A percentile compares a stretch with the other conserved stretches of the same genome.
phyloP scores from a whole-genome alignment of 257 asterid genomes.

The Fraxinus americana region DNA sequence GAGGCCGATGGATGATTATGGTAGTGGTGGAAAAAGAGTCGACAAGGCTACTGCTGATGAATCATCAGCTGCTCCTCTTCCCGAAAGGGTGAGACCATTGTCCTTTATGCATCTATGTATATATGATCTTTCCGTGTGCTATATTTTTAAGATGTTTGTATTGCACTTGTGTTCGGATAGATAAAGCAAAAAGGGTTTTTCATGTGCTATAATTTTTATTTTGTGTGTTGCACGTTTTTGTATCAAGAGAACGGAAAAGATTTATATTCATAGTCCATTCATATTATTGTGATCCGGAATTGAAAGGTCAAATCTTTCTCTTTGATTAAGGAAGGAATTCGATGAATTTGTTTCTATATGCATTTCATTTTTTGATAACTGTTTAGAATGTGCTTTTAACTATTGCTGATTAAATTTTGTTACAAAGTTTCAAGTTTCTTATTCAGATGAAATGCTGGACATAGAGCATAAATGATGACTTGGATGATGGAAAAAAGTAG shows the following conservation, averaged over 20 bases:
- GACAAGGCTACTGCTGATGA: constrained; percentile 65
- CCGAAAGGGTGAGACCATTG: constrained; percentile 57
- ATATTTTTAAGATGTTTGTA: background rate
- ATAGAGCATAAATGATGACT: background rate
- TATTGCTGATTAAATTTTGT: background rate
- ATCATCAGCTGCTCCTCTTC: constrained; percentile 51
- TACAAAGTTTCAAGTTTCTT: background rate
- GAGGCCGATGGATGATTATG: constrained; percentile 56
- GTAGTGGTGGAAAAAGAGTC: constrained; percentile 53
- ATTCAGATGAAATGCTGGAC: constrained; percentile 1
- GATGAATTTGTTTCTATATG: background rate
- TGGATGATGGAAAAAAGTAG: background rate
- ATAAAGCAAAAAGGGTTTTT: background rate
- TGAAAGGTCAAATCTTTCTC: constrained; percentile 26
- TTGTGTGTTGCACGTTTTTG: background rate
- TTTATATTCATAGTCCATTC: constrained; percentile 20
- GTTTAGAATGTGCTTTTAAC: background rate
- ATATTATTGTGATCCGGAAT: constrained; percentile 21
- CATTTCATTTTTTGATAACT: background rate
- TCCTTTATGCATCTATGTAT: background rate
- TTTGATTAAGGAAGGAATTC: constrained; percentile 10
- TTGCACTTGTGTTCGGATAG: background rate
- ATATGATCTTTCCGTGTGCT: background rate
- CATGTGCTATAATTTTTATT: background rate
- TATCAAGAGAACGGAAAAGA: constrained; percentile 6